Base-by-base conservation (phyloP, 371 early-diverging fungal genomes). In the Coemansia sp. region DNA sequence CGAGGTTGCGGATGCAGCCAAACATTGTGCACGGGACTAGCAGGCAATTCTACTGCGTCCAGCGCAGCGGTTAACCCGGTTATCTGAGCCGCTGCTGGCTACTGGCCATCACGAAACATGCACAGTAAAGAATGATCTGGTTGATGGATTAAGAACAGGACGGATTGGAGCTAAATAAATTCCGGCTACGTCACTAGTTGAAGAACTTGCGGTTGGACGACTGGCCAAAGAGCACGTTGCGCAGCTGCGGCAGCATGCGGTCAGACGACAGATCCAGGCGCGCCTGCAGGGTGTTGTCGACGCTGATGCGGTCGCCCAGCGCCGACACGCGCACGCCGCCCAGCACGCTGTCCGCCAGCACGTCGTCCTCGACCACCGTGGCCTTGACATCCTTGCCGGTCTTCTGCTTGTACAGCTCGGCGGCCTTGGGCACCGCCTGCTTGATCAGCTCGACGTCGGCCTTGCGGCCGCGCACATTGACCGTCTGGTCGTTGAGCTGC, bases 261-360 rank as follows among this genome's bases (percentile, higher is more conserved):
- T 92, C 89, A 57, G 89, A 85, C 51, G 85, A 82, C 66, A 90
- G 83, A 5, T 89, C 90, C 65, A 99, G 81, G 55, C 99, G 89
- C 26, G 89, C 83, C 77, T 92, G 93, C 49, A 95, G 84, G 38
- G 98, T 95, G 80, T 98, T 98, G 76, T 88, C 82, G 59, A 89
- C 85, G 49, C 82, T 82, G 72, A 95, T 94, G 40, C 89, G 85
- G 54, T 92, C 95, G 52, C 87, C 82, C 42, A 85, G 77, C 33
- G 88, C 87, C 42, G 87, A 79, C 36, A 94, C 81, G 55, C 93
- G 83, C 47, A 97, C 90, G 65, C 99, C 99, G 65, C 99, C 99
- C 52, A 72, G 48, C 12, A 54, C 56, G 7, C 60, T 58, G 50
- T 61, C 55, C 10, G 84, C 77, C 62, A 87, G 79, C 68, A 82